Evolutionary conservation across 306 rosid genomes (phyloP).

Genomic region (Adenanthera pavonina): DNA sequence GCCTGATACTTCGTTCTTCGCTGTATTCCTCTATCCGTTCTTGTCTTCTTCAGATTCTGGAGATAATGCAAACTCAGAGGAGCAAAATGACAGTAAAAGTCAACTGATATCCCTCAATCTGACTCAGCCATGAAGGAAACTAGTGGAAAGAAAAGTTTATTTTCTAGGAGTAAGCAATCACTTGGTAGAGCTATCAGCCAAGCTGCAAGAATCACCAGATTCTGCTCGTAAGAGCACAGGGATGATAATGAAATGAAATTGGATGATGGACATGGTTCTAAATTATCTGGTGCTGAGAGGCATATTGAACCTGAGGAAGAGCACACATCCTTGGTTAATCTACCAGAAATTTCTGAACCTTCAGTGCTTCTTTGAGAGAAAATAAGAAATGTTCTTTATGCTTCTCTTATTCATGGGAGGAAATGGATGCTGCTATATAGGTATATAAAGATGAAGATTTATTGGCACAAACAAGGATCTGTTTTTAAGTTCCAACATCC

Average conservation of each 20-base stretch:
- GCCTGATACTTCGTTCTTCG: conserved; percentile 91
- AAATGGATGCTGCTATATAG: conserved; percentile 88
- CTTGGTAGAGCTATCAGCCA: conserved; percentile 63
- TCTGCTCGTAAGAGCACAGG: conserved; percentile 55
- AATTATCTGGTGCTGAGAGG: conserved; percentile 56
- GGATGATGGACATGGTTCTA: conserved; percentile 47
- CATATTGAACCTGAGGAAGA: conserved; percentile 46
- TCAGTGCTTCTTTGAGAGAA: conserved; percentile 72
- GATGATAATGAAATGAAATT: conserved; percentile 46
- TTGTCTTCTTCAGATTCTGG: conserved; percentile 63
- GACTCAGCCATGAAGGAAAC: conserved; percentile 56
- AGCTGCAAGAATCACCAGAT: conserved; percentile 68
- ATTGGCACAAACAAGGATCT: conserved; percentile 10
- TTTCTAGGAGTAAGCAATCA: conserved; percentile 77
- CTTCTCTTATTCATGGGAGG: conserved; percentile 90
- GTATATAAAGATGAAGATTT: conserved; percentile 44
- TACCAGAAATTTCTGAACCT: conserved; percentile 78
- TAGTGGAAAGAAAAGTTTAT: conserved; percentile 65
- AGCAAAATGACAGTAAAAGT: conserved; percentile 46
- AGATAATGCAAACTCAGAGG: conserved; percentile 48
- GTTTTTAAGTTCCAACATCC: conserved; percentile 3
- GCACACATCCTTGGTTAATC: conserved; percentile 42
- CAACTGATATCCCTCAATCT: conserved; percentile 39
- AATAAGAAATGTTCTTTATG: conserved; percentile 60
- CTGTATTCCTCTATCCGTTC: conserved; percentile 82